These are phyloP conservation scores for Suillus sp. DNA, from an alignment of 768 basidiomycete species.

Conservation along the genomic window DNA sequence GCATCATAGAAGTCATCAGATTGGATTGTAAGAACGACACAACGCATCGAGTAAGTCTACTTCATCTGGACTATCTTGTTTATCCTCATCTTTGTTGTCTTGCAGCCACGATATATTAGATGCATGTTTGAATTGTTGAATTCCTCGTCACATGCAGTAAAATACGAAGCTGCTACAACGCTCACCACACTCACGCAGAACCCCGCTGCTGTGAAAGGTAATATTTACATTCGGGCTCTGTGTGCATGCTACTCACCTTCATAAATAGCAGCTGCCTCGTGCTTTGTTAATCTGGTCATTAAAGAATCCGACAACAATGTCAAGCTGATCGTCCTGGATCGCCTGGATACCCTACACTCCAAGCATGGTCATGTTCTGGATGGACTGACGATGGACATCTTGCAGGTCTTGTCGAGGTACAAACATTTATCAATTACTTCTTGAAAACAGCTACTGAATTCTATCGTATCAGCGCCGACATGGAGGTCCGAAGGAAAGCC, in stretches of 20 bases:
- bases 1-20: conserved; percentile 90
- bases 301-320: conserved; percentile 99
- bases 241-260: conserved; percentile 9
- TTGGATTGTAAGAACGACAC: conserved; percentile 47
- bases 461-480: conserved; percentile 68
- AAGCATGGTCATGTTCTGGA: conserved; percentile 91
- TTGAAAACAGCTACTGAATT: conserved; percentile 6
- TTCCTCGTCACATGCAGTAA: conserved; percentile 88
- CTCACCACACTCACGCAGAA: conserved; percentile 94
- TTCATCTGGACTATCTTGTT: neutral
- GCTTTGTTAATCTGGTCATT: conserved; percentile 83
- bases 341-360: conserved; percentile 77
- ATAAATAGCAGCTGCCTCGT: conserved; percentile 77
- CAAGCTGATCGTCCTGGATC: conserved; percentile 94
- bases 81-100: conserved; percentile 11
- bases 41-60: conserved; percentile 66
- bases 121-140: conserved; percentile 84
- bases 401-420: conserved; percentile 85
- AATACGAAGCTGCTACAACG: conserved; percentile 96
- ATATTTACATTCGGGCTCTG: conserved; percentile 10
- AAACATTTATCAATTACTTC: conserved; percentile 5
- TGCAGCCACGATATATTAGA: conserved; percentile 88
- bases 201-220: conserved; percentile 94
- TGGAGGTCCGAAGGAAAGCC: conserved; percentile 95
- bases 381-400: conserved; percentile 91